phyloP scores from a whole-genome alignment of 768 basidiomycete species.

The Stropharia rugosoannulata region DNA sequence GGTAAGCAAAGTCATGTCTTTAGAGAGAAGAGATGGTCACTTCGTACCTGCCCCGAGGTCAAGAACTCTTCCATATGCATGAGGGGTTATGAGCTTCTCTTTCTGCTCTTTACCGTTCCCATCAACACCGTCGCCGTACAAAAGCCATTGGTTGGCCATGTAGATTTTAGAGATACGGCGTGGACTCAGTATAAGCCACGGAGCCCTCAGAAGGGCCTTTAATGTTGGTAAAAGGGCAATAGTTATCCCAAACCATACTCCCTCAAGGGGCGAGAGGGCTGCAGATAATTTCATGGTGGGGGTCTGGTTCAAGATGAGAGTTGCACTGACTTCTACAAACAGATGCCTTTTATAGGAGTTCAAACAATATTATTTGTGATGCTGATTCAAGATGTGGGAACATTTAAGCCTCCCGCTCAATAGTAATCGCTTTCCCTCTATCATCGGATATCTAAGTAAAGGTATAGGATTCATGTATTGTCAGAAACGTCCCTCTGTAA shows the following conservation, averaged over 20 bases:
- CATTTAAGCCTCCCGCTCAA: no score
- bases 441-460: no score
- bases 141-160: slow-evolving; percentile 57
- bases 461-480: no score
- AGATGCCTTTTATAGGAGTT: neutral
- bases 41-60: slow-evolving; percentile 64
- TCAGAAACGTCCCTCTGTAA: no score
- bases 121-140: slow-evolving; percentile 48
- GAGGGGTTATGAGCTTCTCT: slow-evolving; percentile 43
- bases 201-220: slow-evolving; percentile 33
- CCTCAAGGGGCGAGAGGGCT: neutral
- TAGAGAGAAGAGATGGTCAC: neutral
- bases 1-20: neutral
- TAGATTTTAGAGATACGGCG: slow-evolving; percentile 46
- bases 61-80: slow-evolving; percentile 60
- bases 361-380: no score
- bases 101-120: slow-evolving; percentile 39
- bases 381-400: no score
- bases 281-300: neutral
- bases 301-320: neutral
- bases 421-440: no score
- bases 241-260: neutral
- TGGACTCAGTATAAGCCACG: slow-evolving; percentile 46
- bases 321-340: neutral
- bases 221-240: slow-evolving; percentile 43